Evolutionary conservation across 2,329 filamentous ascomycete species (phyloP).

Genomic region (Neofusicoccum sp.): DNA sequence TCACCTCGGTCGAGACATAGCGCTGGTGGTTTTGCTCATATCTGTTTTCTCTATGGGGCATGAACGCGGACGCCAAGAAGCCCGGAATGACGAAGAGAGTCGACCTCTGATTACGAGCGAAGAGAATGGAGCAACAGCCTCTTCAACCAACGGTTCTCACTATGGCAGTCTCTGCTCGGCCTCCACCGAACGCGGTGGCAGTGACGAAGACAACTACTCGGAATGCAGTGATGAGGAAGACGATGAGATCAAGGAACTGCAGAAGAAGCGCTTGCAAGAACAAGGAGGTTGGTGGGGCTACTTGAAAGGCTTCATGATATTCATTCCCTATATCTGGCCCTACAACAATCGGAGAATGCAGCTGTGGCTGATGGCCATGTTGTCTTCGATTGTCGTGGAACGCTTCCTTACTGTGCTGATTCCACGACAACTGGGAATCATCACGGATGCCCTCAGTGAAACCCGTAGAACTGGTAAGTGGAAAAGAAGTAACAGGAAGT

Average conservation of each 20-base stretch:
- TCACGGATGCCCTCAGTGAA: conserved; percentile 61
- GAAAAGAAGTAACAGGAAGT: not conserved
- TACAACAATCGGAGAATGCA: conserved; percentile 62
- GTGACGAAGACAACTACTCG: not conserved
- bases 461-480: not conserved
- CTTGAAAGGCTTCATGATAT: conserved; percentile 65
- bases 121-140: not conserved
- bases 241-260: conserved; percentile 50
- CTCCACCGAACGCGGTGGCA: not conserved
- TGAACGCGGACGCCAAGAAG: too few relatives aligned
- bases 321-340: conserved; percentile 75
- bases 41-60: not conserved
- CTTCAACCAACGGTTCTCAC: not conserved
- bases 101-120: not conserved
- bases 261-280: conserved; percentile 60
- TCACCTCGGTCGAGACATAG: not conserved
- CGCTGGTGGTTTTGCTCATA: not conserved
- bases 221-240: conserved; percentile 38
- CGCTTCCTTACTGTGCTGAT: conserved; percentile 71
- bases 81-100: not conserved
- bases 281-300: conserved; percentile 73
- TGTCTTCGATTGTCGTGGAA: conserved; percentile 60
- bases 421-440: conserved; percentile 70
- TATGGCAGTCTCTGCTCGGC: conserved; percentile 1
- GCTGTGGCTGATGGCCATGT: conserved; percentile 62